Percentiles rank a stretch among this genome's conserved stretches.
Conservation (phyloP, 2,329 filamentous ascomycete genomes). For the Penicillium sp. region DNA sequence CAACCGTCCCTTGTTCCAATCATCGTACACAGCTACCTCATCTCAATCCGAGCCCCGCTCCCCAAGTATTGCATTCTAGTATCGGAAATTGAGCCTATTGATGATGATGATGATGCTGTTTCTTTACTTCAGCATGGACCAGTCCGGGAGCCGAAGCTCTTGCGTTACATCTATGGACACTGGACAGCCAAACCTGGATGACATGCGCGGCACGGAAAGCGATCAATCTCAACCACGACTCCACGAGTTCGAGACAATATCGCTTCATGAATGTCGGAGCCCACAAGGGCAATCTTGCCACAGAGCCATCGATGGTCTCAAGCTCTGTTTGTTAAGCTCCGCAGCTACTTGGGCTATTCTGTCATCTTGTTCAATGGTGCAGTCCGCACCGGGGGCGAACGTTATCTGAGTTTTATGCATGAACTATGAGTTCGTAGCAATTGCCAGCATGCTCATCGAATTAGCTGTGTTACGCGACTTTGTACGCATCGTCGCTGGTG, state of each 20-base stretch:
- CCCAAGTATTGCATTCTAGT: not conserved
- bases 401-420: conserved; percentile 70
- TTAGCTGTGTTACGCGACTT: conserved; percentile 69
- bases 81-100: not conserved
- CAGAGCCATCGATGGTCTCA: conserved; percentile 60
- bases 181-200: conserved; percentile 57
- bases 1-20: not conserved
- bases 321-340: conserved; percentile 75
- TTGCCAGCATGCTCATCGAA: conserved; percentile 65
- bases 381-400: conserved; percentile 59
- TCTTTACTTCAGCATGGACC: conserved; percentile 50
- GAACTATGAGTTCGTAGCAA: conserved; percentile 68
- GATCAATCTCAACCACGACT: conserved; percentile 68
- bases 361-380: conserved; percentile 70
- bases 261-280: conserved; percentile 79
- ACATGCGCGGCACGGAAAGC: conserved; percentile 62
- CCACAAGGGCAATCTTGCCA: conserved; percentile 68
- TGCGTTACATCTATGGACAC: conserved; percentile 65
- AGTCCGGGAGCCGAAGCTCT: conserved; percentile 68
- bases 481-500: conserved; percentile 50
- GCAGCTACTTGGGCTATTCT: conserved; percentile 79
- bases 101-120: not conserved
- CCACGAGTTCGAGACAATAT: conserved; percentile 58
- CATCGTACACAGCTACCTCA: not conserved
- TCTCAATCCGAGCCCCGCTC: conserved; percentile 6